Evolutionary conservation across 2,329 filamentous ascomycete species (phyloP).

Genomic region (Elsinoe necatrix): DNA sequence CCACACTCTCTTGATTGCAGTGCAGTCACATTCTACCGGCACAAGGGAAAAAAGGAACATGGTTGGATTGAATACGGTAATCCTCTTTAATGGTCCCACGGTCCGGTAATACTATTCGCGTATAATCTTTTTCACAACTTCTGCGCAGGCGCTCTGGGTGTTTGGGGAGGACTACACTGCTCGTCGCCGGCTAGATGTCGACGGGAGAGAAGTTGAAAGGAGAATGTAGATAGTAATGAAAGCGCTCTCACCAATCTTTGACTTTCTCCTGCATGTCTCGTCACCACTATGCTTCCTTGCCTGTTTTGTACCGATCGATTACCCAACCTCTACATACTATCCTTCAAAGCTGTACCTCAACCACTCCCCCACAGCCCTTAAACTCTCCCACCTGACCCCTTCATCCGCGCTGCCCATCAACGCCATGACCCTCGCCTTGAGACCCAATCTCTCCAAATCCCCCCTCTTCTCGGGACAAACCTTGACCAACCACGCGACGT

Average conservation of each 20-base stretch:
- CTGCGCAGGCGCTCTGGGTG: constrained; percentile 8
- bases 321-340: not conserved
- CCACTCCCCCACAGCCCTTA: constrained; percentile 75
- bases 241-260: not conserved
- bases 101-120: constrained; percentile 13
- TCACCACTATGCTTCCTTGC: no score
- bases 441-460: constrained; percentile 70
- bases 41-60: not conserved
- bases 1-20: not conserved
- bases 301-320: not conserved
- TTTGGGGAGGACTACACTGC: not conserved
- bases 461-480: constrained; percentile 77
- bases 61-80: not conserved
- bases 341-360: constrained; percentile 59
- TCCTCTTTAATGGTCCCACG: not conserved
- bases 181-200: not conserved
- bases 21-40: not conserved
- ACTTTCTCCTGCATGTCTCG: not conserved
- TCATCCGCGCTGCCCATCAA: constrained; percentile 86
- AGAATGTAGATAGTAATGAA: constrained; percentile 5
- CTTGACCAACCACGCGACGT: constrained; percentile 79
- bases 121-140: not conserved
- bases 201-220: not conserved
- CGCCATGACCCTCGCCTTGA: constrained; percentile 86
- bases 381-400: constrained; percentile 82